Evolutionary conservation across 768 basidiomycete genomes (phyloP), one percentile per base, ranked within the genome.

Genomic region (Imleria badia): DNA sequence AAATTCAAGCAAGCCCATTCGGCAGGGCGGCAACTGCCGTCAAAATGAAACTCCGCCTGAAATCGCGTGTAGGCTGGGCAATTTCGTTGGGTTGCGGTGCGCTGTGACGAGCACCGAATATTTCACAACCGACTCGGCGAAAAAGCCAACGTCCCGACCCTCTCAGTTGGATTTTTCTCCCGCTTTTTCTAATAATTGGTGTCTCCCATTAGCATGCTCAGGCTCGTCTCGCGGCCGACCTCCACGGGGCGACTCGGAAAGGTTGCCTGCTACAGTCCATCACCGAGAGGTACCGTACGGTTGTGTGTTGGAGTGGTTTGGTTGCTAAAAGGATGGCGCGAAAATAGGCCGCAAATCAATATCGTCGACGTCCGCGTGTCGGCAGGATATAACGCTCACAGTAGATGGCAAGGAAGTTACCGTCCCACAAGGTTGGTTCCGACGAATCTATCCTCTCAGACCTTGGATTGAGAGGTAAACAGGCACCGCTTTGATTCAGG

Each of bases 351-450:
- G 78, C 57, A 78, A 86, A 56, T 76, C 78, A 33, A 80, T 91
- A 67, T 75, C 86, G 12, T 86, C 90, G 36, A 81, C 86, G 2
- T 80, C 87, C 17, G 71, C 78, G 54, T 78, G 82, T 53, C 80
- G 79, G 64, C 88, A 87, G 42, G 89, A 93, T 61, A 87, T 98
- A 62, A 96, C 94, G 31, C 76, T 98, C 30, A 96, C 94, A 2
- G 87, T 98, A 39, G 95, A 99, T 72, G 96, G 96, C 59, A 97
- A 95, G 74, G 89, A 94, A 76, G 94, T 99, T 20, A 94, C 93
- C 3, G 94, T 99, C 35, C 94, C 94, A 26, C 94, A 96, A 78
- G 96, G 95, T 91, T 54, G 52, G 86, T 74, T 43, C 56, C 46
- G n/a, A 33, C 40, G 43, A 43, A 45, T 48, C 26, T 40, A 12